A percentile compares a stretch with the other conserved stretches of the same genome.
Conservation (phyloP, 495 filamentous ascomycete species). For the Cercophora sp. region DNA sequence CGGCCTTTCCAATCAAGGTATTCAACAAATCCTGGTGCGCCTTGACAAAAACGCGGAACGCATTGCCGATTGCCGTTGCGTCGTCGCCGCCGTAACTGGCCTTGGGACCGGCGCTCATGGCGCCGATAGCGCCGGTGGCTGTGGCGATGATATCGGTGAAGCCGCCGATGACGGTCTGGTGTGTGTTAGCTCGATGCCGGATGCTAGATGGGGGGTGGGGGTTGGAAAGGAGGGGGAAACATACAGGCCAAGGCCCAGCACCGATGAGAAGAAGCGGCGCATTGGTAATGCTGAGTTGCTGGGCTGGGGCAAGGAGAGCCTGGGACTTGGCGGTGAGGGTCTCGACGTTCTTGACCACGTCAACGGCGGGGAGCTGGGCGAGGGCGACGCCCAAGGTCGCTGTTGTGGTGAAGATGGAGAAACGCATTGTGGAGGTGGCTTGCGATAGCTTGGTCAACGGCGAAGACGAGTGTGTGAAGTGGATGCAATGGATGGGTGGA, state of each 20-base stretch:
- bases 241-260: constrained; percentile 21
- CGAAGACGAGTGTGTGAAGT: too few species aligned
- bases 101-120: not conserved
- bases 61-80: constrained; percentile 10
- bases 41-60: constrained; percentile 19
- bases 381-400: constrained; percentile 2
- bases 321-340: constrained; percentile 14
- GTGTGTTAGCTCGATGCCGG: not conserved
- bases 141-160: constrained; percentile 21
- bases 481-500: too few species aligned
- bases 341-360: constrained; percentile 16
- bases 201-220: not conserved
- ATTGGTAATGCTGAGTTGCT: constrained; percentile 21
- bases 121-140: constrained; percentile 3
- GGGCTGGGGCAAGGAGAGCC: constrained; percentile 7
- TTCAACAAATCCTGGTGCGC: constrained; percentile 27
- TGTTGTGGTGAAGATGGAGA: constrained; percentile 15
- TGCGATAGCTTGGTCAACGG: too few species aligned
- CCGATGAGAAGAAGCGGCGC: constrained; percentile 20
- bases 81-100: not conserved
- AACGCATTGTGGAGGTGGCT: constrained; percentile 14
- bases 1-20: constrained; percentile 30
- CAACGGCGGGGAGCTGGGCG: constrained; percentile 6
- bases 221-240: not conserved
- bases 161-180: constrained; percentile 3